Percentiles rank a stretch among this genome's conserved stretches.
phyloP scores from a whole-genome alignment of 139 green algal genomes.

The Chlamydomonas incerta region DNA sequence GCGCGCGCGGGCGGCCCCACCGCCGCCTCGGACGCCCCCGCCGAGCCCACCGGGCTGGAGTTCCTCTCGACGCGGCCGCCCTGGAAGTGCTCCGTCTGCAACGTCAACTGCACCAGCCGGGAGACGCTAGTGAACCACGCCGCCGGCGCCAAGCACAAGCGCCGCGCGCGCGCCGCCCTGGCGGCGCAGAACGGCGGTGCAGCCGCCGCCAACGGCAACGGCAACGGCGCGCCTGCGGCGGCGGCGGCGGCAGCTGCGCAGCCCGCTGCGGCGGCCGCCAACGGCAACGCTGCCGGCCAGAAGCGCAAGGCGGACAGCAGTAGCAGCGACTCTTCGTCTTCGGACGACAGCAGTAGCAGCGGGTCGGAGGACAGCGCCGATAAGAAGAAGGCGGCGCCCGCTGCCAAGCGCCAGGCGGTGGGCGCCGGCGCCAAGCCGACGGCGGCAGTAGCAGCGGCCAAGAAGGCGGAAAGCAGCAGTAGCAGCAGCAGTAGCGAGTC shows the following conservation, averaged over 20 bases:
- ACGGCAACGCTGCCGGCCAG: background rate
- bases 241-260: no score
- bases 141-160: conserved; percentile 85
- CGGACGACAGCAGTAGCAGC: background rate
- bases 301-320: conserved; percentile 10
- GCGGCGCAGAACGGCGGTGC: conserved; percentile 36
- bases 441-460: background rate
- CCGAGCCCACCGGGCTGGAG: conserved; percentile 67
- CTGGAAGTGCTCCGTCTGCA: conserved; percentile 89
- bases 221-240: background rate
- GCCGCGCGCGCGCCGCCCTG: conserved; percentile 63
- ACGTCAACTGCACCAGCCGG: conserved; percentile 88
- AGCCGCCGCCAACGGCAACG: background rate
- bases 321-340: background rate
- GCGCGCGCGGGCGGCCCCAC: background rate
- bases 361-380: background rate
- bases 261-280: background rate
- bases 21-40: background rate
- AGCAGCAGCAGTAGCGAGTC: background rate
- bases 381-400: background rate
- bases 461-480: background rate
- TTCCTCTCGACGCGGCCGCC: conserved; percentile 79
- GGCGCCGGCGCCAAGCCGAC: background rate
- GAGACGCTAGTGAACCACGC: conserved; percentile 90
- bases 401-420: conserved; percentile 13